Evolutionary conservation across 768 basidiomycete genomes (phyloP), one percentile per base, ranked within the genome.

Genomic region (Pulveroboletus sp.): DNA sequence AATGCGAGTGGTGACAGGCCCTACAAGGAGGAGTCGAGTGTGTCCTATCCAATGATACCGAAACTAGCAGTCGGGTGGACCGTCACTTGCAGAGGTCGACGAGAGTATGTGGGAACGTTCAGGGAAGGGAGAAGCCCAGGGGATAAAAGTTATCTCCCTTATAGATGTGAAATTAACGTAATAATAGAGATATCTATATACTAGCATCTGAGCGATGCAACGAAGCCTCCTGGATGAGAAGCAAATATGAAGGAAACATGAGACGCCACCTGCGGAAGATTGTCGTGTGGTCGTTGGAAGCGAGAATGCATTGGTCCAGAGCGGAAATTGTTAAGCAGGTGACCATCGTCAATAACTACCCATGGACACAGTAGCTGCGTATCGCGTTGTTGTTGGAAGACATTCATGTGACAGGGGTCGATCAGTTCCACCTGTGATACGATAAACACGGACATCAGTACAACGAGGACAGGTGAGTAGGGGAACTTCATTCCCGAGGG

Each of bases 371-470:
- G 35, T 17, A 31, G 18, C 26, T 17, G 38, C 5, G n/a, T 30
- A 33, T 32, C 24, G 21, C 7, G 10, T 18, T 17, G 32, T 35
- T 18, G 30, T 30, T 24, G 44, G 35, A 40, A 8, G 12, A 15
- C 6, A 75, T 55, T 55, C 52, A 54, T 55, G 56, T 52, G 50
- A 52, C 38, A 12, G 43, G 21, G 50, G 51, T 39, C 46, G 49
- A 57, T 53, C 37, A 21, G 17, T 37, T 26, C 24, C 3, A 21
- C 28, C 21, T 27, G 45, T 52, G 55, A 57, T 43, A 57, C 56
- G 55, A 53, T 27, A 47, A 26, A 12, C 6, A 10, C 57, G 57
- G 56, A 48, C 24, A 52, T 47, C 46, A 18, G 17, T 36, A 37
- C 56, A 56, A 54, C 8, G 55, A 43, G 37, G 41, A 28, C 43